Percentiles rank a stretch among this genome's conserved stretches.
phyloP scores from a whole-genome alignment of 2,329 filamentous ascomycete species.

The Trichoderma cornu-damae region DNA sequence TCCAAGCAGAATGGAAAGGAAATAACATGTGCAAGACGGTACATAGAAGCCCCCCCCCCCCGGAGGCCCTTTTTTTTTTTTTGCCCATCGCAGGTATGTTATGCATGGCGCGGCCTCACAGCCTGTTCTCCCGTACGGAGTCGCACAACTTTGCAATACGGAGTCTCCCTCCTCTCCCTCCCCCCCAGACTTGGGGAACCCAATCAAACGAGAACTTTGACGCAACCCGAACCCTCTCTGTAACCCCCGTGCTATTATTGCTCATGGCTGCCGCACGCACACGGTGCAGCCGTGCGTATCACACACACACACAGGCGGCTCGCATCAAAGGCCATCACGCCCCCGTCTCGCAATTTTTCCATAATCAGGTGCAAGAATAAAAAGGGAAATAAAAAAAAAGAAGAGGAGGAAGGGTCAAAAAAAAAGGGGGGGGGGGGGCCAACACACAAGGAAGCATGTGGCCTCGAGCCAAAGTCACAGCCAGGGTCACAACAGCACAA shows the following conservation, averaged over 20 bases:
- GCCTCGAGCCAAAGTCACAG: not conserved
- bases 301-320: not conserved
- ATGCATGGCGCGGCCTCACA: slow-evolving; percentile 1
- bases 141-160: not conserved
- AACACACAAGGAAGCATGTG: slow-evolving; percentile 2
- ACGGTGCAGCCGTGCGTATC: not conserved
- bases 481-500: slow-evolving; percentile 2
- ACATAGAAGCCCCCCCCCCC: not conserved
- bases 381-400: too few relatives aligned
- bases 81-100: not conserved
- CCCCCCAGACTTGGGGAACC: slow-evolving; percentile 4
- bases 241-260: not conserved
- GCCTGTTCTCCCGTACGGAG: slow-evolving; percentile 5
- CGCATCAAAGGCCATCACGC: not conserved
- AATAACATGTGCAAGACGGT: not conserved
- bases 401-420: too few relatives aligned
- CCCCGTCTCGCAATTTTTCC: not conserved
- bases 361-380: not conserved
- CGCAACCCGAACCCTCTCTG: too few relatives aligned
- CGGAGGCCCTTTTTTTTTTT: too few relatives aligned
- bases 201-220: not conserved
- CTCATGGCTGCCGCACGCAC: not conserved
- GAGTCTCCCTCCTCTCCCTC: too few relatives aligned
- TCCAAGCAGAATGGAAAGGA: not conserved
- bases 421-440: too few relatives aligned